Evolutionary conservation across 2,329 filamentous ascomycete genomes (phyloP), one percentile per base, ranked within the genome.

Genomic region (Diaporthe humulicola): DNA sequence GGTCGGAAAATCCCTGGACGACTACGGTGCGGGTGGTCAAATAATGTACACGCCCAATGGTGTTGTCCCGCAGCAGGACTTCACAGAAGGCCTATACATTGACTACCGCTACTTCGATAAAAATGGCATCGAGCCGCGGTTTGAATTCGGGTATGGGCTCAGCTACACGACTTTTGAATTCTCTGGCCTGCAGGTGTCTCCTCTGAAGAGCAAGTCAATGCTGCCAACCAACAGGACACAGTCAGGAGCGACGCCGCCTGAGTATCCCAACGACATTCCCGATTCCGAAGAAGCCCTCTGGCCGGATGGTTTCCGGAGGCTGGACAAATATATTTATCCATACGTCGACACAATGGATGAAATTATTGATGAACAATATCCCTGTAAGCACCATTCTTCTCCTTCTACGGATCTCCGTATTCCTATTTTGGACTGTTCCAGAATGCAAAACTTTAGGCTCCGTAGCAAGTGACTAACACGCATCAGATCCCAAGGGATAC

Each of bases 31-130:
- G 0, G 91, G 90, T 22, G 93, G 89, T 25, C 89, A 93, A 79
- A 87, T 97, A 52, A 86, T 95, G 77, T 94, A 93, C 80, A 85
- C 91, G 66, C 90, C 93, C 0, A 93, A 94, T 78, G 90, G 88
- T 22, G 85, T 76, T 9, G 70, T 94, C 4, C 94, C 95, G 0
- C 95, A 98, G 80, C 94, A 97, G 78, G 92, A 95, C 77, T 98
- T 97, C 81, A 89, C 33, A 1, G 95, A 98, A 81, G 95, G 95
- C 0, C 85, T 98, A 0, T 96, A 96, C 81, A 92, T 97, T 78
- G 96, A 98, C 85, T 98, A 98, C 84, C 92, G 95, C 17, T 90
- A 96, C 83, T 96, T 98, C 78, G 95, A 98, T 86, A 94, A 93
- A 81, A 84, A 93, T 72, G 87, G 88, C 73, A 92, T 97, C 75